Conservation (phyloP, 2,329 filamentous ascomycete genomes). For the Diaporthe australafricana region DNA sequence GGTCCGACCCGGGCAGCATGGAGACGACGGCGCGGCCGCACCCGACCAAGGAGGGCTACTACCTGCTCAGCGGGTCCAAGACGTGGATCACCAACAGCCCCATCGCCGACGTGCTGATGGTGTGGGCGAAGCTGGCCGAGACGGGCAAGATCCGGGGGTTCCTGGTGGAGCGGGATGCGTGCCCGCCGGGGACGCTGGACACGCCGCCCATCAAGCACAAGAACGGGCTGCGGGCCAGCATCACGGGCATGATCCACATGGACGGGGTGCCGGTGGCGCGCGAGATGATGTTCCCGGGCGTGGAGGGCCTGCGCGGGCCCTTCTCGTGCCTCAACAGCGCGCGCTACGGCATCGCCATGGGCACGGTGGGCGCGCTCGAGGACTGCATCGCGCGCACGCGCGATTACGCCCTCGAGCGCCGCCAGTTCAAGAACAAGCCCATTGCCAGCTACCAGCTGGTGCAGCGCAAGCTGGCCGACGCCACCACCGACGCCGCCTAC, state of each 20-base stretch:
- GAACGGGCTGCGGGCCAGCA: constrained; percentile 90
- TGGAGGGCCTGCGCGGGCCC: constrained; percentile 88
- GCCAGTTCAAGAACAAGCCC: constrained; percentile 96
- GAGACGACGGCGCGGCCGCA: constrained; percentile 83
- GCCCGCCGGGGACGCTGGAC: constrained; percentile 88
- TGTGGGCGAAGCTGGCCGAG: constrained; percentile 93
- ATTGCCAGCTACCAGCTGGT: constrained; percentile 96
- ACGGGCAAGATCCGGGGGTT: constrained; percentile 97
- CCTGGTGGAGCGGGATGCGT: constrained; percentile 85
- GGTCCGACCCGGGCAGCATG: constrained; percentile 87
- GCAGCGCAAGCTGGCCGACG: constrained; percentile 97
- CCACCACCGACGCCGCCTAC: constrained; percentile 88
- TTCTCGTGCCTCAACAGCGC: constrained; percentile 96
- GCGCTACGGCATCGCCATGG: constrained; percentile 92
- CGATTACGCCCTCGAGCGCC: constrained; percentile 90
- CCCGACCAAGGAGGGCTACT: constrained; percentile 81
- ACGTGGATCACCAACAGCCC: constrained; percentile 95
- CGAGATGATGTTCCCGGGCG: constrained; percentile 92
- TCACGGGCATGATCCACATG: constrained; percentile 98
- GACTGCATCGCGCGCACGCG: constrained; percentile 87
- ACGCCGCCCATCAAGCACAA: constrained; percentile 96
- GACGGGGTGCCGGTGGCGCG: constrained; percentile 89
- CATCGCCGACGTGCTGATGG: constrained; percentile 82
- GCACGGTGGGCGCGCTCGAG: constrained; percentile 92
- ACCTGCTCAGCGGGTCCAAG: constrained; percentile 80